Evolutionary conservation across 352 stramenopile species (phyloP).

Genomic region (Phytophthora rubi): DNA sequence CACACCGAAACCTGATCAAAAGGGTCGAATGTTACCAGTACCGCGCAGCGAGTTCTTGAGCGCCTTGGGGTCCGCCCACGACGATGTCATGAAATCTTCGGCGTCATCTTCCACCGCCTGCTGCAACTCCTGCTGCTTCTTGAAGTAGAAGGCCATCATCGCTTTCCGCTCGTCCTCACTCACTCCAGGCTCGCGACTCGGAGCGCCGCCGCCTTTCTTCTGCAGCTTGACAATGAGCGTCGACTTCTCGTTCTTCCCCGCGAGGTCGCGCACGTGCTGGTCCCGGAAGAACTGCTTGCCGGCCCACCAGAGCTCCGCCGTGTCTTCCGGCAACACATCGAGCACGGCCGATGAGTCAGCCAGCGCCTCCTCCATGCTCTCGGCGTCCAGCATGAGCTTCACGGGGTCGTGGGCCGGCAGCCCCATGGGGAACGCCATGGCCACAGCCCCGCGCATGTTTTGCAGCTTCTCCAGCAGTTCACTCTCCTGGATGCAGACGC

Average conservation of each 20-base stretch:
- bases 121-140: constrained; percentile 91
- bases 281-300: constrained; percentile 95
- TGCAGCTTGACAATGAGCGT: constrained; percentile 93
- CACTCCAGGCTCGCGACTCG: constrained; percentile 79
- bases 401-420: constrained; percentile 92
- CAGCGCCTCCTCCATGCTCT: constrained; percentile 61
- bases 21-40: constrained; percentile 85
- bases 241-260: constrained; percentile 97
- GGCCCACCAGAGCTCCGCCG: constrained; percentile 94
- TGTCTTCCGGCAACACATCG: constrained; percentile 84
- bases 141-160: constrained; percentile 97
- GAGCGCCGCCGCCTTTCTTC: constrained; percentile 88
- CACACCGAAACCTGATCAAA: constrained; percentile 37
- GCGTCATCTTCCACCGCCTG: constrained; percentile 88
- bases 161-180: constrained; percentile 96
- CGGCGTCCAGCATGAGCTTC: constrained; percentile 82
- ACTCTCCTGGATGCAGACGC: constrained; percentile 60
- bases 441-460: constrained; percentile 92
- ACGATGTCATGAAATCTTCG: constrained; percentile 95
- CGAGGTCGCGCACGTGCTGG: constrained; percentile 88
- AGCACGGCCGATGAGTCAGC: constrained; percentile 72
- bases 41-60: constrained; percentile 94
- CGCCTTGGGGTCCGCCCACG: constrained; percentile 94
- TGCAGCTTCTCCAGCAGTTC: constrained; percentile 92
- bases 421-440: constrained; percentile 96